Evolutionary conservation across 2,329 filamentous ascomycete genomes (phyloP), one percentile per base, ranked within the genome.

Genomic region (Exophiala lecanii-corni): DNA sequence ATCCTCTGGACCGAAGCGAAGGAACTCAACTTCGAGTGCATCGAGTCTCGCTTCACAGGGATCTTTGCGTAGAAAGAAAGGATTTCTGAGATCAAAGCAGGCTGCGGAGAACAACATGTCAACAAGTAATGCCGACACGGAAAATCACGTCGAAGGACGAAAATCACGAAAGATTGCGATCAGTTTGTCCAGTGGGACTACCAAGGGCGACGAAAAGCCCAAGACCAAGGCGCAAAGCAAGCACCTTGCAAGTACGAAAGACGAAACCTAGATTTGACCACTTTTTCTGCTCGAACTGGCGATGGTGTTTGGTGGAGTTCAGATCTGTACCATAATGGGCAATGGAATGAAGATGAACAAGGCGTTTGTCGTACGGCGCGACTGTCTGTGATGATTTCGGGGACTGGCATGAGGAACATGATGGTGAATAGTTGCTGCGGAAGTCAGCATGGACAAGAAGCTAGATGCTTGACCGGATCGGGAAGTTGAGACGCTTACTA

Each of bases 1-100:
- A 56, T 80, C 86, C 52, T 61, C 63, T 7, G 66, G 63, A 17
- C 62, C 66, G 1, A 72, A 72, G 53, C 63, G 70, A 39, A 62
- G 70, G 45, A 71, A 66, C 45, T 71, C 68, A 9, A 59, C 62
- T 36, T 55, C 55, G 17, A 60, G 61, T 35, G 56, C 60, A 10
- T 61, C 62, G 15, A 50, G 44, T 30, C 35, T 51, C 20, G 33
- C 45, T 5, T 50, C 52, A 9, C 46, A 51, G 12, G 47, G 47
- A 7, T 41, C 50, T 1, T 35, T 51, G 20, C 50, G 52, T 9
- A 48, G 51, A 18, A 55, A 55, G 26, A 51, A 47, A 31, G 51
- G 50, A 2, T 56, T 56, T 30, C 31, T 56, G 25, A 41, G 52
- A 30, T 53, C 51, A 9, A 56, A 55, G 32, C 54, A 53, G 26